Percentiles rank a stretch among this genome's conserved stretches.
Conservation (phyloP, 768 basidiomycete species). For the Zangia roseola region DNA sequence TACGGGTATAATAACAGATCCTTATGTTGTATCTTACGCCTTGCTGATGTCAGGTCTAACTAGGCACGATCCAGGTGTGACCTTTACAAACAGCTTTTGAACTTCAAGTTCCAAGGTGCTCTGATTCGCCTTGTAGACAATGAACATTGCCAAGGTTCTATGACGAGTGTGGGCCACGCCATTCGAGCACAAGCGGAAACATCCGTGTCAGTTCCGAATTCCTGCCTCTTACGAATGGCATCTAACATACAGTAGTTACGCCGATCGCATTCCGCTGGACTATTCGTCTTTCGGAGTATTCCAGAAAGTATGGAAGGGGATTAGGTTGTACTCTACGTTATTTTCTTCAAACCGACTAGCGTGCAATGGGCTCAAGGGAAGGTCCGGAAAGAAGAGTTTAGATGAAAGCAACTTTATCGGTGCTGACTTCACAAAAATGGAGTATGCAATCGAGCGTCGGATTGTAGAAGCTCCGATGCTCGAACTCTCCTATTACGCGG, state of each 20-base stretch:
- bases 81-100: slow-evolving; percentile 76
- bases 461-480: slow-evolving; percentile 74
- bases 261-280: slow-evolving; percentile 26
- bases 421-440: slow-evolving; percentile 53
- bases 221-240: not conserved
- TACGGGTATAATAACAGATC: slow-evolving; percentile 49
- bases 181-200: slow-evolving; percentile 57
- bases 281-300: slow-evolving; percentile 42
- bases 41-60: slow-evolving; percentile 9
- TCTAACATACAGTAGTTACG: slow-evolving; percentile 22
- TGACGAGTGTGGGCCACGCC: slow-evolving; percentile 63
- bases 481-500: slow-evolving; percentile 84
- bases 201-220: slow-evolving; percentile 28
- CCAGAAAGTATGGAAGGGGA: slow-evolving; percentile 54
- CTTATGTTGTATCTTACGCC: slow-evolving; percentile 7
- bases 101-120: slow-evolving; percentile 66
- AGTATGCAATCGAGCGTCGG: slow-evolving; percentile 88
- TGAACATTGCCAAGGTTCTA: slow-evolving; percentile 65
- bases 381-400: slow-evolving; percentile 27
- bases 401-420: slow-evolving; percentile 59
- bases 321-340: slow-evolving; percentile 42
- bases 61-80: slow-evolving; percentile 83
- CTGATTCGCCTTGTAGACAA: slow-evolving; percentile 72
- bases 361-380: slow-evolving; percentile 1
- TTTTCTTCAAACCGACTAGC: slow-evolving; percentile 22